Conservation (phyloP, 2,329 filamentous ascomycete species). For the Aspergillus sp. region DNA sequence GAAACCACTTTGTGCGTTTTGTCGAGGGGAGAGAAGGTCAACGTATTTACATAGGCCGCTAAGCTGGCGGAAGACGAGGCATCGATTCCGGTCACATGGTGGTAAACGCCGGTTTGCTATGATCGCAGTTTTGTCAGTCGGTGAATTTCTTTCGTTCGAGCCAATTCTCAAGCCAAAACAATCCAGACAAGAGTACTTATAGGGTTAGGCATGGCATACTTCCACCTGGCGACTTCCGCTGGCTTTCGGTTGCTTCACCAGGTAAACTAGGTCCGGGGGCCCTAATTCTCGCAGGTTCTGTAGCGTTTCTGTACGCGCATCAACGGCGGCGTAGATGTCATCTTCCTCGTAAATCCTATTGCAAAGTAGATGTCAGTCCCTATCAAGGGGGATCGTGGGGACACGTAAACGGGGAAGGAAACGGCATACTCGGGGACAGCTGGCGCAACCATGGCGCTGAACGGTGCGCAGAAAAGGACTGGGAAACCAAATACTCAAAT, state of each 20-base stretch:
- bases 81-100: slow-evolving; percentile 95
- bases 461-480: slow-evolving; percentile 13
- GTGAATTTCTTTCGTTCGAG: not conserved
- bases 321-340: slow-evolving; percentile 74
- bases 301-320: slow-evolving; percentile 84
- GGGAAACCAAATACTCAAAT: not conserved
- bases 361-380: slow-evolving; percentile 15
- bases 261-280: slow-evolving; percentile 89
- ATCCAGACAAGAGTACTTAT: no score
- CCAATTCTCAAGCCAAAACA: not conserved
- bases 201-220: not conserved
- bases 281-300: slow-evolving; percentile 83
- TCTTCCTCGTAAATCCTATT: slow-evolving; percentile 86
- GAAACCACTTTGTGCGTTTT: slow-evolving; percentile 85
- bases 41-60: slow-evolving; percentile 95
- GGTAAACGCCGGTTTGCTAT: slow-evolving; percentile 77
- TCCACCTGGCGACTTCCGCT: slow-evolving; percentile 51
- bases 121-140: slow-evolving; percentile 2
- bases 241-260: slow-evolving; percentile 69
- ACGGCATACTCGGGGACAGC: slow-evolving; percentile 64
- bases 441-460: slow-evolving; percentile 60
- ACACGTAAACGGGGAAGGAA: slow-evolving; percentile 24
- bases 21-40: slow-evolving; percentile 82
- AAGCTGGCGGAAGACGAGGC: slow-evolving; percentile 95
- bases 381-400: slow-evolving; percentile 12